These are phyloP conservation scores for Penicillium antarcticum DNA, from an alignment of 495 filamentous ascomycete species.

Conservation along the genomic window DNA sequence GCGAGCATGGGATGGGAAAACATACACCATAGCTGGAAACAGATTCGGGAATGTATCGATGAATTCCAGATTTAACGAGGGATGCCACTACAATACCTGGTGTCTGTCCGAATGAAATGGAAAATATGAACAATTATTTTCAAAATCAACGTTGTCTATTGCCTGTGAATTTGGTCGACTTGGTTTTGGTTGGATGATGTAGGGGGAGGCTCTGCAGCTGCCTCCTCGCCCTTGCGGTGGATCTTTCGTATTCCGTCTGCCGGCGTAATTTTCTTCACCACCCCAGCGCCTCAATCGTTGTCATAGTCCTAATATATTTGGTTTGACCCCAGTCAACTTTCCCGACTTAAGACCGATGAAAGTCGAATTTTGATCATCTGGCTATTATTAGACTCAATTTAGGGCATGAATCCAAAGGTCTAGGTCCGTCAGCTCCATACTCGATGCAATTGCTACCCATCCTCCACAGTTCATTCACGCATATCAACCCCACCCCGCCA, in stretches of 20 bases:
- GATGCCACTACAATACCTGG: conserved; percentile 37
- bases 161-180: conserved; percentile 11
- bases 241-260: too few relatives aligned
- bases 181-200: not conserved
- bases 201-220: too few relatives aligned
- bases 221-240: too few relatives aligned
- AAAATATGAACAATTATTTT: conserved; percentile 44
- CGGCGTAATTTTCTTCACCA: too few relatives aligned
- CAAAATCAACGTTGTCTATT: conserved; percentile 22
- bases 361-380: not conserved
- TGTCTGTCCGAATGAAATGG: conserved; percentile 47
- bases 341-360: not conserved
- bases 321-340: too few relatives aligned
- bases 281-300: too few relatives aligned
- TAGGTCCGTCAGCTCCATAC: not conserved
- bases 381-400: not conserved
- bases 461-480: not conserved
- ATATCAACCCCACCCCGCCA: conserved; percentile 2
- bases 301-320: too few relatives aligned
- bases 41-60: conserved; percentile 49
- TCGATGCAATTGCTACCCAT: not conserved
- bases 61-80: conserved; percentile 44
- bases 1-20: conserved; percentile 36
- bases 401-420: not conserved
- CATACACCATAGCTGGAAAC: conserved; percentile 46